phyloP scores from a whole-genome alignment of 495 filamentous ascomycete genomes.

The Tirmania nivea region DNA sequence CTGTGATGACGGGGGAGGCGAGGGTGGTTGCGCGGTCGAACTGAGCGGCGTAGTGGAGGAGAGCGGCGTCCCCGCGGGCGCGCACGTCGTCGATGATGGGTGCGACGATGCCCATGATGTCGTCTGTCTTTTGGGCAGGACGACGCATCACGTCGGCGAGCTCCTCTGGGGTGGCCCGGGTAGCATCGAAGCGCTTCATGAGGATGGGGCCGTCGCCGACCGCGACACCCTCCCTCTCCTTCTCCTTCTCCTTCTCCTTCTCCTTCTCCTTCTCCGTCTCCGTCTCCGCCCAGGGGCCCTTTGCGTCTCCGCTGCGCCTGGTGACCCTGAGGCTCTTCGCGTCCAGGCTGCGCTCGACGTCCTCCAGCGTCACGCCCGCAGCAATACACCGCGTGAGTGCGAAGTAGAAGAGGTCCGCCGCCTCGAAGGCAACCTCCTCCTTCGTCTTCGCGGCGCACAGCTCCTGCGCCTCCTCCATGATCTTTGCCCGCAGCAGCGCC shows the following conservation, averaged over 20 bases:
- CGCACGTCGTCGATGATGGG: constrained; percentile 80
- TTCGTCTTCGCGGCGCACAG: constrained; percentile 65
- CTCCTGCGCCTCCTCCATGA: constrained; percentile 94
- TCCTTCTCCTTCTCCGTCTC: constrained; percentile 37
- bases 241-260: not conserved
- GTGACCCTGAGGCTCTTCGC: constrained; percentile 87
- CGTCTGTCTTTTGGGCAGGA: constrained; percentile 78
- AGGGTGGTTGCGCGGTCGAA: constrained; percentile 88
- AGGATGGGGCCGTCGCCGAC: constrained; percentile 41
- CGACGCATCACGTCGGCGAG: constrained; percentile 54
- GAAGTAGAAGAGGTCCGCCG: constrained; percentile 90
- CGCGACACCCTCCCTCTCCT: constrained; percentile 20
- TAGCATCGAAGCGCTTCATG: constrained; percentile 57
- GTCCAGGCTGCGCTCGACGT: constrained; percentile 80
- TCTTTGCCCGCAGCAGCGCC: constrained; percentile 77
- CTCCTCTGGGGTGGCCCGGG: constrained; percentile 34
- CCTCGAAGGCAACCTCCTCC: constrained; percentile 75
- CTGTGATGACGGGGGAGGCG: constrained; percentile 65
- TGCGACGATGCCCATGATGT: constrained; percentile 73
- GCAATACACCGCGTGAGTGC: constrained; percentile 69
- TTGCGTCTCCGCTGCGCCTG: constrained; percentile 77
- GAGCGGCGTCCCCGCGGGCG: constrained; percentile 57
- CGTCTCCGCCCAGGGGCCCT: constrained; percentile 69
- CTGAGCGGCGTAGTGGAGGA: constrained; percentile 84
- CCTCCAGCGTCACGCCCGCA: constrained; percentile 61